Evolutionary conservation across 768 basidiomycete genomes (phyloP).

Genomic region (Naganishia randhawae): DNA sequence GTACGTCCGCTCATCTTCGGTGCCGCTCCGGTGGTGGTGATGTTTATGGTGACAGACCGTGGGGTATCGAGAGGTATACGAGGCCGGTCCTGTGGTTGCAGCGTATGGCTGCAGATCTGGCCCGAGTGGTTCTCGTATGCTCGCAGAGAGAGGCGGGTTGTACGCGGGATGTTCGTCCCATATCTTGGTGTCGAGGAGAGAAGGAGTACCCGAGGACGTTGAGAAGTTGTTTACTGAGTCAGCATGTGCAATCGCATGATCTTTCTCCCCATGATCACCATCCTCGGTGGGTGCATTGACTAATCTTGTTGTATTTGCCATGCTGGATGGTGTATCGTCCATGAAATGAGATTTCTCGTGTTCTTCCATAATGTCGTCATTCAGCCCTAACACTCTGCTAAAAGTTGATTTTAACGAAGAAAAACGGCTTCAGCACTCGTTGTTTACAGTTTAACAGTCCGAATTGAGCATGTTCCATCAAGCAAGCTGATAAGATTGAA

Average conservation of each 20-base stretch:
- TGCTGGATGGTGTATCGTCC: constrained; percentile 11
- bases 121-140: constrained; percentile 43
- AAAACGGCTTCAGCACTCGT: not conserved
- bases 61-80: constrained; percentile 2
- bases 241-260: not conserved
- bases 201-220: not conserved
- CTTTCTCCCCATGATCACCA: not conserved
- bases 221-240: not conserved
- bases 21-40: not conserved
- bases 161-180: constrained; percentile 26
- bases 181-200: constrained; percentile 10
- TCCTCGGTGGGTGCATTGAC: not conserved
- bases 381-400: constrained; percentile 4
- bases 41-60: constrained; percentile 30
- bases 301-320: not conserved
- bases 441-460: not conserved
- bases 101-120: constrained; percentile 32
- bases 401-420: not conserved
- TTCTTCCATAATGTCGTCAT: constrained; percentile 17
- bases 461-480: not conserved
- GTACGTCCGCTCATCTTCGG: not conserved
- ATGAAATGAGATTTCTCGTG: not conserved
- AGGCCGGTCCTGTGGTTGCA: not conserved
- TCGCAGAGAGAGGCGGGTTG: constrained; percentile 31
- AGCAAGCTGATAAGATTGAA: not conserved